Evolutionary conservation across 331 rosid species (phyloP), one percentile per base, ranked within the genome.

Genomic region (Quercus tomentella): DNA sequence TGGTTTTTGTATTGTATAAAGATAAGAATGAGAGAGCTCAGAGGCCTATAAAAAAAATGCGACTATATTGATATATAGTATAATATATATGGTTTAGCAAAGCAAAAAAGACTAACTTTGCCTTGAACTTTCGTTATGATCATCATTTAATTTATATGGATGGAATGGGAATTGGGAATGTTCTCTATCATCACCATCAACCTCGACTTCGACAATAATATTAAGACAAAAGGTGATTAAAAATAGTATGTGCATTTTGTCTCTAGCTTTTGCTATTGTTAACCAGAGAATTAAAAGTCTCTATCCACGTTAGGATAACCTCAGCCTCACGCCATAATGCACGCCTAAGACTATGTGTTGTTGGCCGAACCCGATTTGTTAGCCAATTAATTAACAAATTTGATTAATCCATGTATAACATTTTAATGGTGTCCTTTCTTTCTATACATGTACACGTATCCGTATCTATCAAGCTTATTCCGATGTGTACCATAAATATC

Each of bases 251-350:
- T 79, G 85, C 83, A 77, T 86, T 87, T 86, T 91, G 90, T 89
- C 92, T 89, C 82, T 79, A 54, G 65, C 84, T 72, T 76, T 80
- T 80, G 76, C 77, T 65, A 21, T 41, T 55, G 41, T 37, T 28
- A 49, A 73, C 21, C 8, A 62, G 60, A 73, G 76, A 26, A 65
- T 14, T 33, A 22, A 73, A 56, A 18, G 31, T 61, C 60, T 28
- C 1, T 18, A 66, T 81, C 72, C 70, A 80, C 89, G 83, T 80
- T 88, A 68, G 83, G 88, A 84, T 84, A 89, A 89, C 88, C 96
- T 89, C 89, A 83, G 85, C 67, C 88, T 88, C 89, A 85, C 89
- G 91, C 86, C 84, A 84, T 56, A 72, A 15, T 56, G 81, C 88
- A 84, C 83, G 54, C 82, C 79, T 66, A 45, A 76, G 83, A 77